Evolutionary conservation across 495 filamentous ascomycete species (phyloP), one percentile per base, ranked within the genome.

Genomic region (Aspergillus indologenus): DNA sequence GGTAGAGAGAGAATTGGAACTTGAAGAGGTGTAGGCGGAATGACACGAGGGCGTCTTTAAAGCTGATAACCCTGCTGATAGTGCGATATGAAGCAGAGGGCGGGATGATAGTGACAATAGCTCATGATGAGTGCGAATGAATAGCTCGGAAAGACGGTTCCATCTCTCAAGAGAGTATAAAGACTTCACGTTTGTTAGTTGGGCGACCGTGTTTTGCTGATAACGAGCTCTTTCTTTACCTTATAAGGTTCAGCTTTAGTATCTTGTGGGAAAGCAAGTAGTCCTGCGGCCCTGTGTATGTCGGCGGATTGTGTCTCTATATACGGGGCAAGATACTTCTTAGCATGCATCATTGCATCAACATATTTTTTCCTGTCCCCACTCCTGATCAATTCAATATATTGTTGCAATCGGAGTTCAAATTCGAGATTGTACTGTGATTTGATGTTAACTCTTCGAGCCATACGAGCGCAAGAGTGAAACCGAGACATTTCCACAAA

Each of bases 21-120:
- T 83, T 45, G 81, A 79, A 56, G 82, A 76, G 5, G 82, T 80
- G 58, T 80, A 81, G 58, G 76, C 75, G 11, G 88, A 90, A 77
- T 98, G 92, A 72, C 94, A 98, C 12, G 92, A 84, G 1, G 94
- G 95, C 3, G 95, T 97, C 67, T 98, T 98, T 49, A 98, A 87
- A 1, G 94, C 92, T 0, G 92, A 96, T 20, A 98, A 81, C 20
- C 94, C 94, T 1, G 94, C 91, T 0, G 87, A 90, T 26, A 98
- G 82, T 17, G 94, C 95, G 61, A 92, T 90, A 70, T 96, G 90
- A 19, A 98, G 81, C n/a, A 96, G 80, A 2, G 95, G 95, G 14
- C 85, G 81, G 6, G 85, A 75, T 0, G 94, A 94, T 12, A 98
- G 78, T n/a, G 87, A 87, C 57, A 95, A 85, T 0, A 98, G 86